Evolutionary conservation across 805 yeast genomes (phyloP).

Genomic region (Metschnikowia gelsemii): DNA sequence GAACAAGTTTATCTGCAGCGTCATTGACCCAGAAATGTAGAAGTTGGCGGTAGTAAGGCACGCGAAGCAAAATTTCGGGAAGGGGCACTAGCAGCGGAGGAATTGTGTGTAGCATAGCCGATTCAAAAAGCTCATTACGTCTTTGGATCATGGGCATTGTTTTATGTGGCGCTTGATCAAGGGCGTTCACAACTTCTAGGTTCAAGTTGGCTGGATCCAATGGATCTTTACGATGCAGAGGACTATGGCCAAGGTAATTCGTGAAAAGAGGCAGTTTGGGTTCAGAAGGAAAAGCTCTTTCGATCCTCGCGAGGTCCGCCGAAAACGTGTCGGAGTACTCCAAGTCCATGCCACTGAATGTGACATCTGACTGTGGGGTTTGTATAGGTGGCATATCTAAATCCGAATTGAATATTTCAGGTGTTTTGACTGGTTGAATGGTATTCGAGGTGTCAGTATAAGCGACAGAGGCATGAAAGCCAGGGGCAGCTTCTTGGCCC

Average conservation of each 20-base stretch:
- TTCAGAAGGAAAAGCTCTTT: conserved; percentile 11
- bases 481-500: no score
- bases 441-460: no score
- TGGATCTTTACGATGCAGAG: conserved; percentile 1
- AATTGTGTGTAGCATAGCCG: conserved; percentile 16
- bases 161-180: background rate
- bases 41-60: conserved; percentile 58
- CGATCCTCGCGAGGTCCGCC: conserved; percentile 15
- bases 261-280: conserved; percentile 7
- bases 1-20: conserved; percentile 62
- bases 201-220: background rate
- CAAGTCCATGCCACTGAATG: background rate
- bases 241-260: background rate
- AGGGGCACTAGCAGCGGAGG: conserved; percentile 40
- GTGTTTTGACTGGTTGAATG: background rate
- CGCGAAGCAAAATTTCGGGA: conserved; percentile 59
- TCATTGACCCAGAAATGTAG: conserved; percentile 63
- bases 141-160: background rate
- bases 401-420: conserved; percentile 1
- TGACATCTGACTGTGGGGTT: background rate
- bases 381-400: background rate
- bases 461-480: no score
- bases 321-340: conserved; percentile 9
- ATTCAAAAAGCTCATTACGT: background rate
- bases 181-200: background rate